Conservation (phyloP, 2,329 filamentous ascomycete species). For the Aspergillus hortae region DNA sequence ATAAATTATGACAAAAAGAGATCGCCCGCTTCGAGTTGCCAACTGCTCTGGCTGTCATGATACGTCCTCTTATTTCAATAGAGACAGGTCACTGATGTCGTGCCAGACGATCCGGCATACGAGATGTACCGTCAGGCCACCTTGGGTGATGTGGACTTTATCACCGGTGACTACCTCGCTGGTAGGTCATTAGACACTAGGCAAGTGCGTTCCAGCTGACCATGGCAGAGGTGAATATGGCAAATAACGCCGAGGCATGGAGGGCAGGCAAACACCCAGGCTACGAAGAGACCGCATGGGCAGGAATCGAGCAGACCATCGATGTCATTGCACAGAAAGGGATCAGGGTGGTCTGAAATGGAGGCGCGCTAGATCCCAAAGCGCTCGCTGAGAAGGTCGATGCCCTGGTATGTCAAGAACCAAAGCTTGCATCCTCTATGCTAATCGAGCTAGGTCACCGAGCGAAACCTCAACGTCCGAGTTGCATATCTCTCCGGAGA, state of each 20-base stretch:
- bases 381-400: conserved; percentile 48
- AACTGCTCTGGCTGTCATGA: conserved; percentile 34
- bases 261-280: conserved; percentile 40
- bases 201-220: no score
- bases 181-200: conserved; percentile 27
- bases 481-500: conserved; percentile 48
- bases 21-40: conserved; percentile 28
- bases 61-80: background rate
- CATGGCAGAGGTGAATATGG: conserved; percentile 47
- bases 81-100: background rate
- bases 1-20: background rate
- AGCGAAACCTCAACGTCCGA: conserved; percentile 35
- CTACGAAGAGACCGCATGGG: conserved; percentile 48
- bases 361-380: conserved; percentile 54
- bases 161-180: conserved; percentile 53
- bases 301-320: conserved; percentile 46
- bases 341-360: conserved; percentile 57
- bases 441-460: conserved; percentile 24
- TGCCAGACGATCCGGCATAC: conserved; percentile 29
- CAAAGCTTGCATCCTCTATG: background rate
- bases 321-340: conserved; percentile 45
- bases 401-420: conserved; percentile 28
- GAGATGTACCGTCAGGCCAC: conserved; percentile 37
- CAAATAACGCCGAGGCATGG: conserved; percentile 44
- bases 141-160: conserved; percentile 45